Evolutionary conservation across 805 yeast species (phyloP), one percentile per base, ranked within the genome.

Genomic region (Kluyveromyces dobzhanskii): DNA sequence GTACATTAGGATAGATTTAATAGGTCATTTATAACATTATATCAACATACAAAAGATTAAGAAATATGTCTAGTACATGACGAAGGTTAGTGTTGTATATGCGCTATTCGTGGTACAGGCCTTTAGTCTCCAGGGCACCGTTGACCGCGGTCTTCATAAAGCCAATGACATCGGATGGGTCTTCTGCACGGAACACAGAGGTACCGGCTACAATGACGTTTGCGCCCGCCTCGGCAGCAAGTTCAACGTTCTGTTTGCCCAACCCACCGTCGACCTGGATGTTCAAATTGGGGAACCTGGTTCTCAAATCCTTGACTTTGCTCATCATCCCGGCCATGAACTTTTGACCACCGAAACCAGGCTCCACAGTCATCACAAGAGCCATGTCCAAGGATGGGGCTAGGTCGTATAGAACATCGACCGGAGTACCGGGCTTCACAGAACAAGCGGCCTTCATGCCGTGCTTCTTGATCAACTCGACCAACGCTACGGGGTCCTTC

Each of bases 161-260:
- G 37, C 66, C 66, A 49, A 92, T 88, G 49, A 86, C 82, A 48
- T 76, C 82, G 9, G 66, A 66, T 16, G 97, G 96, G 48, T 81
- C 80, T 9, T 72, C 68, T 6, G 97, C 94, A 43, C 79, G 78
- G 67, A 88, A 92, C 12, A 90, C 94, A 36, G 94, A 75, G 12
- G 97, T 90, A 33, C 98, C 98, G 3, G 98, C 97, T 35, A 92
- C 98, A 56, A 92, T 87, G 35, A 88, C 96, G 56, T 92, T 92
- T 37, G 98, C 98, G 41, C 98, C 98, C 9, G 97, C 97, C 39
- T 75, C 72, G n/a, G 97, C 95, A 30, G 97, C 97, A 14, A 69
- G 72, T 39, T 78, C 82, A 35, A 90, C 80, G 2, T 95, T 92
- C 32, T 77, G 87, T 47, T 78, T 78, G 42, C 94, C 94, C 43